Evolutionary conservation across 305 asterid species (phyloP), one percentile per base, ranked within the genome.

Genomic region (Fraxinus platypoda): DNA sequence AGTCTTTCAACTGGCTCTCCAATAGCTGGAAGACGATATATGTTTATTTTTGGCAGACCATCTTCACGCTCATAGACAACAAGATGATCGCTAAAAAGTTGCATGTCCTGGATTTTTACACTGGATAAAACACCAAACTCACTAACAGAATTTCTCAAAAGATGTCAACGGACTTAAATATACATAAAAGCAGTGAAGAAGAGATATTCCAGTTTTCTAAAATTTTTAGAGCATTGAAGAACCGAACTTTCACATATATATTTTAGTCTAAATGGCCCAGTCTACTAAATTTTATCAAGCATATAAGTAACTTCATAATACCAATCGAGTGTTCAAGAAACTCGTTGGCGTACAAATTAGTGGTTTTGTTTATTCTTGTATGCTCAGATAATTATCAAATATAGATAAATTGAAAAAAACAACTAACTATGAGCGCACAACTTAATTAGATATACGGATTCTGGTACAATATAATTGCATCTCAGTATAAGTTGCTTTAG

Each of bases 11-110:
- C 90, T 57, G 97, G 95, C 87, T 94, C 94, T 77, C 94, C 95
- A 77, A 86, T 84, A 83, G 89, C 83, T 77, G 99, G 99, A 85
- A 96, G 99, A 82, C 66, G 83, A 83, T 93, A 86, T 28, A 88
- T 78, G 73, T 85, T 90, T 83, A 96, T 92, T 86, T 87, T 92
- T 70, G 91, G 97, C 79, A 93, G 86, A 86, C 98, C 98, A 83
- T 88, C 83, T 84, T 90, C 95, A 85, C 98, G 97, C 84, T 93
- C 98, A 86, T 86, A 90, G 79, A 93, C 93, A 88, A 89, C 97
- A 82, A 96, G 91, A 85, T 96, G 98, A 83, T 93, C 86, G 19
- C 80, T 83, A 81, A 93, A 96, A 79, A 92, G 91, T 79, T 89
- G 95, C 85, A 93, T 87, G 77, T 88, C 92, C 90, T 92, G 97